A percentile compares a stretch with the other conserved stretches of the same genome.
Conservation (phyloP, 306 rosid genomes). For the Nissolia schottii region DNA sequence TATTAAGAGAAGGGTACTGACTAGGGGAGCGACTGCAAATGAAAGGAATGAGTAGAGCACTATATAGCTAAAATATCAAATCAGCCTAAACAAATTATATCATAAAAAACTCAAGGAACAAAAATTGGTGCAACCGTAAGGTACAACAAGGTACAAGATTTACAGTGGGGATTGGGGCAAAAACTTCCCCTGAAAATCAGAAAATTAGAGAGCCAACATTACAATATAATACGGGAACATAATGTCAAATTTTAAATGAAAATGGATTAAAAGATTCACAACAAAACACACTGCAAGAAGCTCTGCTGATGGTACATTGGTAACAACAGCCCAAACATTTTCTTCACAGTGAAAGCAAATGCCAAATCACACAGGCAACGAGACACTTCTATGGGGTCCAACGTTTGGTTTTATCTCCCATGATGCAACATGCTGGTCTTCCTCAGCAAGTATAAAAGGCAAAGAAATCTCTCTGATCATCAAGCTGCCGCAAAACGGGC, state of each 20-base stretch:
- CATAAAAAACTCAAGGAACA: neutral
- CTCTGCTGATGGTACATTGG: neutral
- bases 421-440: slow-evolving; percentile 61
- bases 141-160: slow-evolving; percentile 10
- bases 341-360: neutral
- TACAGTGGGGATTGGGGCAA: slow-evolving; percentile 6
- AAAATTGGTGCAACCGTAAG: neutral
- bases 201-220: neutral
- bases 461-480: slow-evolving; percentile 89
- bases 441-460: slow-evolving; percentile 67
- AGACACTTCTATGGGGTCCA: slow-evolving; percentile 62
- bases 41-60: too few species aligned
- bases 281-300: neutral
- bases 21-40: neutral
- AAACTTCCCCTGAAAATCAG: neutral
- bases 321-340: neutral
- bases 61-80: neutral
- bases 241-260: neutral
- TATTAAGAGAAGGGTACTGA: neutral
- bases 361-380: slow-evolving; percentile 49
- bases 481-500: slow-evolving; percentile 93
- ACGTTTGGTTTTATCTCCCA: slow-evolving; percentile 79
- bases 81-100: neutral
- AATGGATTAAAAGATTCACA: slow-evolving; percentile 17
- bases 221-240: neutral